A percentile compares a stretch with the other conserved stretches of the same genome.
phyloP scores from a whole-genome alignment of 331 rosid genomes.

The Quercus lobata region DNA sequence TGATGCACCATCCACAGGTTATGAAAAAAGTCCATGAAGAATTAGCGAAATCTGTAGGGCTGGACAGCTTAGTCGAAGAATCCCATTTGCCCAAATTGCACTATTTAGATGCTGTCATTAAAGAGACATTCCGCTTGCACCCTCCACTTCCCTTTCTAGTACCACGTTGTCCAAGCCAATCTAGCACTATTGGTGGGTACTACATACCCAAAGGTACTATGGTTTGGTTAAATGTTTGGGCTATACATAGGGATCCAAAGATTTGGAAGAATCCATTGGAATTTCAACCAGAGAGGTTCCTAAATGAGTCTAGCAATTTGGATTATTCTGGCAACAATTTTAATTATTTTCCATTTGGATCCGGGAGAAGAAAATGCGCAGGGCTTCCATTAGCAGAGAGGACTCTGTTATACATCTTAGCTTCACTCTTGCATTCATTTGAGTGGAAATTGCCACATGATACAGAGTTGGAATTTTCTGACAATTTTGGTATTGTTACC shows the following conservation, averaged over 20 bases:
- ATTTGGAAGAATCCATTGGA: conserved; percentile 30
- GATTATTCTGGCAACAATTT: conserved; percentile 7
- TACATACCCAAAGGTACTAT: too few relatives aligned
- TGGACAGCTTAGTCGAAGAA: too few relatives aligned
- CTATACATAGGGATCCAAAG: conserved; percentile 29
- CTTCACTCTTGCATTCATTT: conserved; percentile 35
- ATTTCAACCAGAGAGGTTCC: conserved; percentile 33
- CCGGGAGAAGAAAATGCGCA: conserved; percentile 33
- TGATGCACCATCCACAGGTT: too few relatives aligned
- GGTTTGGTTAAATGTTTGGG: too few relatives aligned
- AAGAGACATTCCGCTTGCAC: too few relatives aligned
- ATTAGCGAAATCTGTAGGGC: too few relatives aligned
- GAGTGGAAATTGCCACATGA: conserved; percentile 35
- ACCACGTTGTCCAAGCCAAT: too few relatives aligned
- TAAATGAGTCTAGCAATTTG: not conserved
- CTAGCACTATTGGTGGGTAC: too few relatives aligned
- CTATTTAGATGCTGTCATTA: too few relatives aligned
- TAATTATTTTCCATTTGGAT: conserved; percentile 39
- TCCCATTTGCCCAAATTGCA: too few relatives aligned
- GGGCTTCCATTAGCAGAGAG: conserved; percentile 37
- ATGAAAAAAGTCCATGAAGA: too few relatives aligned
- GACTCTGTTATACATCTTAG: conserved; percentile 11
- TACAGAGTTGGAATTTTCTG: conserved; percentile 17
- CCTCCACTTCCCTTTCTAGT: too few relatives aligned
- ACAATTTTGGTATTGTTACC: conserved; percentile 22